phyloP scores from a whole-genome alignment of 2,329 filamentous ascomycete genomes.

The Orbilia quercus region DNA sequence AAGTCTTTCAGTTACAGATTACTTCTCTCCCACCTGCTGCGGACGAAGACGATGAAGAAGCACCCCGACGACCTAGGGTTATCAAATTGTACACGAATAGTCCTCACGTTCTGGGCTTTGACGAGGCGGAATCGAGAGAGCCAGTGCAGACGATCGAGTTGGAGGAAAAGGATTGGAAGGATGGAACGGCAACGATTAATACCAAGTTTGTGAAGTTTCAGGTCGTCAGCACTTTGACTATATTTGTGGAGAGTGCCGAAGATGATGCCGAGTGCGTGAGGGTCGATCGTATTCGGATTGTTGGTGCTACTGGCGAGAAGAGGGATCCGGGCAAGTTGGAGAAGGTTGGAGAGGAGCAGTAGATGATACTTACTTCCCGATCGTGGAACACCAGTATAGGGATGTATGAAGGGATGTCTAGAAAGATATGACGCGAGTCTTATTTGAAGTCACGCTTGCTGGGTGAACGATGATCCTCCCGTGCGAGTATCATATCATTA shows the following conservation, averaged over 20 bases:
- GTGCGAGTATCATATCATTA: not conserved
- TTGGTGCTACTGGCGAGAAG: constrained; percentile 88
- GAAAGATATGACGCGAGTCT: constrained; percentile 17
- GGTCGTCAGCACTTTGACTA: constrained; percentile 83
- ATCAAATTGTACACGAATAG: constrained; percentile 89
- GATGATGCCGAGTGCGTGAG: constrained; percentile 82
- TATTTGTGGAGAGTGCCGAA: constrained; percentile 90
- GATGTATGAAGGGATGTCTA: not conserved
- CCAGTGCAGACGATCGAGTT: constrained; percentile 84
- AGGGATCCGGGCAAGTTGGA: constrained; percentile 92
- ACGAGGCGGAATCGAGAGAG: constrained; percentile 87
- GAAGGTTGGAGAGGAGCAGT: constrained; percentile 81
- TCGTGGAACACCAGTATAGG: too few species aligned
- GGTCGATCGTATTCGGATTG: constrained; percentile 75
- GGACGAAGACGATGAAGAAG: constrained; percentile 67
- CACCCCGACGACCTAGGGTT: constrained; percentile 81
- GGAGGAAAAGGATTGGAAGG: constrained; percentile 79
- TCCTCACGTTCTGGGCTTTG: constrained; percentile 90
- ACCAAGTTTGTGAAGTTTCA: constrained; percentile 98
- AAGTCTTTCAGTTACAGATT: constrained; percentile 87
- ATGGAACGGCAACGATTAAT: constrained; percentile 75
- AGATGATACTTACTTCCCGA: not conserved
- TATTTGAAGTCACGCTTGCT: not conserved
- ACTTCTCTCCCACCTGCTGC: constrained; percentile 76
- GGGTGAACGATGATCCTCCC: not conserved